These are phyloP conservation scores for Fusarium subtropicale DNA, from an alignment of 2,329 filamentous ascomycete species.

Conservation along the genomic window DNA sequence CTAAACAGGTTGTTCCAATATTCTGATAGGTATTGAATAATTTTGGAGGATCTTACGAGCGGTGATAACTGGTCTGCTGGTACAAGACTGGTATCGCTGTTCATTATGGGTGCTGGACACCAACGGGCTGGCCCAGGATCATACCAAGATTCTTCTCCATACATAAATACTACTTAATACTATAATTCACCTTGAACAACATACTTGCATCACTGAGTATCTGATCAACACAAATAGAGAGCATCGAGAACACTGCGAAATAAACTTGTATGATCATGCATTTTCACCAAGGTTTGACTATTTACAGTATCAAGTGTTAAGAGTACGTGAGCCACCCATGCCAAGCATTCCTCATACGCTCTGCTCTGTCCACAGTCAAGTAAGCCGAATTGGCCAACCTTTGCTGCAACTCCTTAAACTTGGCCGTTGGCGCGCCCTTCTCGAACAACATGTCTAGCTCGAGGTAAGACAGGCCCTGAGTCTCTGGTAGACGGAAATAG, in stretches of 20 bases:
- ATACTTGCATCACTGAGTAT: fast-evolving
- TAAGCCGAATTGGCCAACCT: conserved; percentile 37
- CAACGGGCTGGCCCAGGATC: conserved; percentile 1
- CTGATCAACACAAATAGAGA: fast-evolving
- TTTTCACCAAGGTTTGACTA: not conserved
- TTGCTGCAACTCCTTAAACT: conserved; percentile 48
- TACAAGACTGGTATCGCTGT: not conserved
- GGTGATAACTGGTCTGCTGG: not conserved
- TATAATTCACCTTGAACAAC: not conserved
- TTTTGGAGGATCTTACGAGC: not conserved
- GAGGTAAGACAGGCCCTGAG: conserved; percentile 41
- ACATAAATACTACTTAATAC: not conserved
- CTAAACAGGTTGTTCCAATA: fast-evolving
- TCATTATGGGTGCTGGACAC: conserved; percentile 18
- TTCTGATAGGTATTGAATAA: fast-evolving
- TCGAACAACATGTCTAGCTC: conserved; percentile 48
- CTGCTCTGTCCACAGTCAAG: conserved; percentile 25
- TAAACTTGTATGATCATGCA: not conserved
- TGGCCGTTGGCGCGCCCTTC: conserved; percentile 35
- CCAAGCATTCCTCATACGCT: conserved; percentile 44
- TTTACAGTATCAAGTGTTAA: conserved; percentile 5
- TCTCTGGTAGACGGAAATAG: conserved; percentile 46
- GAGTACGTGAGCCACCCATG: conserved; percentile 43
- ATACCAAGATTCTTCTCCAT: not conserved
- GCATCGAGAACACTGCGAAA: fast-evolving